phyloP scores from a whole-genome alignment of 148 eudicot genomes.

The Spergularia bocconei region DNA sequence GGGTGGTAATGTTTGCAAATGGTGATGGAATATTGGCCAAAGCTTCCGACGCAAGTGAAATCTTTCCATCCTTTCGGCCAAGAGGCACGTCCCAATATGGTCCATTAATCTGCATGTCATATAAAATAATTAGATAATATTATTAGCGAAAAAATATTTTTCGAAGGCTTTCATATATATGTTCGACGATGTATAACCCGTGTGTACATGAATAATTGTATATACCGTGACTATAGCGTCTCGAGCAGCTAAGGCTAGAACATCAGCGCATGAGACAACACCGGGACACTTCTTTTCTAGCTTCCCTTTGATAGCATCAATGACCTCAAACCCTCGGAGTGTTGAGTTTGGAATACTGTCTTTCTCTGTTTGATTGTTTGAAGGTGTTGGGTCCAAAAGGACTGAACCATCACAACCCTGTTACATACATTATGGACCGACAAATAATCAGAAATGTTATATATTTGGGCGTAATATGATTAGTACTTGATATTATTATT shows the following conservation, averaged over 20 bases:
- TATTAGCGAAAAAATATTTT: neutral
- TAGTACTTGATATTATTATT: no score
- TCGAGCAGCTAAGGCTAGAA: slow-evolving; percentile 44
- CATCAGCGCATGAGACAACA: slow-evolving; percentile 54
- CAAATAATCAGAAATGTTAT: no score
- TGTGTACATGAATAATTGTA: neutral
- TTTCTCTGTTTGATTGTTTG: slow-evolving; percentile 37
- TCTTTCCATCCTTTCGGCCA: slow-evolving; percentile 48
- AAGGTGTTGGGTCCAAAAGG: slow-evolving; percentile 33
- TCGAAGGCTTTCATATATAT: no score
- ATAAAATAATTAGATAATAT: neutral
- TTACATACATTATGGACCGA: no score
- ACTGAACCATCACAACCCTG: slow-evolving; percentile 63
- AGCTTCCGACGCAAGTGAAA: slow-evolving; percentile 35
- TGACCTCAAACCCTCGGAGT: slow-evolving; percentile 44
- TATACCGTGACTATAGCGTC: slow-evolving; percentile 41
- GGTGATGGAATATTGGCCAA: slow-evolving; percentile 37
- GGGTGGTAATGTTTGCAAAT: slow-evolving; percentile 24
- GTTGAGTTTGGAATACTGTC: slow-evolving; percentile 33
- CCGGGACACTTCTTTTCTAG: slow-evolving; percentile 44
- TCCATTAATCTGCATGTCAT: slow-evolving; percentile 34
- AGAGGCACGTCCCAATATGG: slow-evolving; percentile 46
- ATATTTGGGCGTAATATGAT: no score
- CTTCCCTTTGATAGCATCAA: slow-evolving; percentile 37
- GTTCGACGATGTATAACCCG: no score